Percentiles rank a stretch among this genome's conserved stretches.
Conservation (phyloP, 257 asterid genomes). For the Apocynum venetum region DNA sequence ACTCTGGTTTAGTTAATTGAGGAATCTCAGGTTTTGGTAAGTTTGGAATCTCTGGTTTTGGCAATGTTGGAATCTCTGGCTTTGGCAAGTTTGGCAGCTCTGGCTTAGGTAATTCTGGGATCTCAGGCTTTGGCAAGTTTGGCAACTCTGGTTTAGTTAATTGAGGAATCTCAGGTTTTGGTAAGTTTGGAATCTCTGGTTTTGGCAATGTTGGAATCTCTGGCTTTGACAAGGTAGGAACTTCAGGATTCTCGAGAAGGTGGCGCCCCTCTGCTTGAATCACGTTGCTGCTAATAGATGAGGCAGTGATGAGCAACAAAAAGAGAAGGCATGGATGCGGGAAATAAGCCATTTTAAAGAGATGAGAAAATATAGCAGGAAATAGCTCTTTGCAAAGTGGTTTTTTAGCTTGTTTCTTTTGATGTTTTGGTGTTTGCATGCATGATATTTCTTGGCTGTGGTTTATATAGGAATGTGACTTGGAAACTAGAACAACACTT, state of each 20-base stretch:
- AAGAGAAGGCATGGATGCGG: conserved; percentile 12
- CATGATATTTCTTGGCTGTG: conserved; percentile 2
- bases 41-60: conserved; percentile 25
- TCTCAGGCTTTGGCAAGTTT: conserved; percentile 26
- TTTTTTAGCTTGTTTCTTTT: not conserved
- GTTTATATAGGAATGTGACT: conserved; percentile 21
- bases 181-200: conserved; percentile 16
- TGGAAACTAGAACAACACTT: not conserved
- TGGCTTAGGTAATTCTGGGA: conserved; percentile 9
- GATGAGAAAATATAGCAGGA: not conserved
- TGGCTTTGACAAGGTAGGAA: conserved; percentile 18
- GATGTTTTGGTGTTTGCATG: conserved; percentile 9
- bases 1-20: conserved; percentile 12
- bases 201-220: conserved; percentile 8
- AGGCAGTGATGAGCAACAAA: conserved; percentile 7
- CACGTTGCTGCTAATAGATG: conserved; percentile 11
- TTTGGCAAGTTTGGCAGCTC: conserved; percentile 24
- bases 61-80: conserved; percentile 23
- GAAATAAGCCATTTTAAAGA: conserved; percentile 20
- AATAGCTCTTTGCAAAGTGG: conserved; percentile 1
- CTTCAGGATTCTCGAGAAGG: conserved; percentile 15
- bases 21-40: conserved; percentile 21
- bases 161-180: conserved; percentile 1
- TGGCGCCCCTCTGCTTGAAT: conserved; percentile 24
- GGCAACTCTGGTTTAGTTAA: conserved; percentile 15